Evolutionary conservation across 164 flowering plant species (phyloP).

Genomic region (Brasenia schreberi): DNA sequence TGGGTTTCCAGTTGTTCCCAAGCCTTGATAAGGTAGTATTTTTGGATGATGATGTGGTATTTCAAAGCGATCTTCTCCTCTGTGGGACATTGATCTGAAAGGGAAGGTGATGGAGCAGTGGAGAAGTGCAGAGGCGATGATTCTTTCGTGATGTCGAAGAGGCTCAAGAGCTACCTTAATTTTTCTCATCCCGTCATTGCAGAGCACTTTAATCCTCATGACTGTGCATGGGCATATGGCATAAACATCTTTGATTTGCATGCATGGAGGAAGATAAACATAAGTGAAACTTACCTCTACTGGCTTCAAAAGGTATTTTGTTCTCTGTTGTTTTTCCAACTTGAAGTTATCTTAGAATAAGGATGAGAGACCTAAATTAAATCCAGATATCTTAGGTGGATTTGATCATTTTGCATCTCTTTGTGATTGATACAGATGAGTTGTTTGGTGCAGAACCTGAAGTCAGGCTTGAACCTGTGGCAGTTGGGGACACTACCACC

Average conservation of each 20-base stretch:
- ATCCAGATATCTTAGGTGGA: too few relatives aligned
- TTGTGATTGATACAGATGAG: too few relatives aligned
- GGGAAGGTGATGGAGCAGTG: slow-evolving; percentile 98
- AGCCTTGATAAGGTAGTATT: slow-evolving; percentile 79
- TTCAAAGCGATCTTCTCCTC: slow-evolving; percentile 83
- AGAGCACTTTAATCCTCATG: slow-evolving; percentile 52
- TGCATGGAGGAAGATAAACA: slow-evolving; percentile 87
- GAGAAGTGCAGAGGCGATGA: slow-evolving; percentile 89
- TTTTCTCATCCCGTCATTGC: slow-evolving; percentile 82
- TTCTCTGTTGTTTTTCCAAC: not conserved
- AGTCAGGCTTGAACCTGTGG: slow-evolving; percentile 90
- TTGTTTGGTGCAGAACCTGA: slow-evolving; percentile 58
- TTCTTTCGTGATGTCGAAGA: slow-evolving; percentile 86
- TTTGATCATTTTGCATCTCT: too few relatives aligned
- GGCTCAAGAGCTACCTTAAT: slow-evolving; percentile 76
- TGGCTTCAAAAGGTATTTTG: slow-evolving; percentile 68
- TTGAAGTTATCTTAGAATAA: not conserved
- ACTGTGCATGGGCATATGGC: slow-evolving; percentile 99
- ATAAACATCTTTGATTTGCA: slow-evolving; percentile 89
- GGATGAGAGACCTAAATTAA: too few relatives aligned
- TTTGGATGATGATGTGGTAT: slow-evolving; percentile 87
- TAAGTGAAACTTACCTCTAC: slow-evolving; percentile 59
- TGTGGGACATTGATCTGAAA: slow-evolving; percentile 85
- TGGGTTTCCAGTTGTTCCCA: slow-evolving; percentile 70
- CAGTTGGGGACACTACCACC: slow-evolving; percentile 95